A percentile compares a stretch with the other conserved stretches of the same genome.
Conservation (phyloP, 2,329 filamentous ascomycete genomes). For the Cladobotryum mycophilum region DNA sequence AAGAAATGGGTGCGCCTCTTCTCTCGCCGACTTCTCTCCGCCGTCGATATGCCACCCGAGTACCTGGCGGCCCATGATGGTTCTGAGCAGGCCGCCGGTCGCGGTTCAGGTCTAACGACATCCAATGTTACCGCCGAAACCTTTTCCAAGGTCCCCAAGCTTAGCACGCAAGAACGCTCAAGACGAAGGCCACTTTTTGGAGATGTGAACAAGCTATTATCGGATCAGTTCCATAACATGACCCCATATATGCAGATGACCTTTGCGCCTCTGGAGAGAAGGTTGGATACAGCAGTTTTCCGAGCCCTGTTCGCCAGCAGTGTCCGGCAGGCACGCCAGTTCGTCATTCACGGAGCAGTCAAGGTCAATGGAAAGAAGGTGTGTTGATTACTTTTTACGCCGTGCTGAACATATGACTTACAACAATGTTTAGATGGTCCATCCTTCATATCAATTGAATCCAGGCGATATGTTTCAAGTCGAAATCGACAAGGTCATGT, state of each 20-base stretch:
- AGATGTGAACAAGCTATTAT: slow-evolving; percentile 28
- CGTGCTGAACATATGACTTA: slow-evolving; percentile 2
- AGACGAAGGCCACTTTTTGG: slow-evolving; percentile 18
- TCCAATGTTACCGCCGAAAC: slow-evolving; percentile 26
- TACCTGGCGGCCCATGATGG: slow-evolving; percentile 80
- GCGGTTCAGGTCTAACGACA: slow-evolving; percentile 62
- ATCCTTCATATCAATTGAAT: slow-evolving; percentile 89
- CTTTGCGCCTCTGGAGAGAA: slow-evolving; percentile 82
- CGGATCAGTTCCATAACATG: slow-evolving; percentile 33
- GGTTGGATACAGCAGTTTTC: slow-evolving; percentile 92
- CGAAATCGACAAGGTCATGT: slow-evolving; percentile 80
- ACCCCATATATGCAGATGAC: slow-evolving; percentile 97
- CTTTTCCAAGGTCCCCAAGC: slow-evolving; percentile 26
- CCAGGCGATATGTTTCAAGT: slow-evolving; percentile 98
- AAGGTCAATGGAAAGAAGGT: slow-evolving; percentile 97
- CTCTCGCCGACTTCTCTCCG: slow-evolving; percentile 69
- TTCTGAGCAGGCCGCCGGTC: slow-evolving; percentile 72
- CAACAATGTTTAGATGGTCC: slow-evolving; percentile 61
- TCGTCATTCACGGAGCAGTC: slow-evolving; percentile 86
- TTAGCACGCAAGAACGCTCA: slow-evolving; percentile 14
- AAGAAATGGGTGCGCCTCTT: slow-evolving; percentile 94
- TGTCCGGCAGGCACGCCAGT: slow-evolving; percentile 85
- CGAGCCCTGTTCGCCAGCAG: slow-evolving; percentile 91
- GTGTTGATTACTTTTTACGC: slow-evolving; percentile 16
- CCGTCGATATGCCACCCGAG: slow-evolving; percentile 75